Evolutionary conservation across 495 filamentous ascomycete species (phyloP).

Genomic region (Xylona heveae): DNA sequence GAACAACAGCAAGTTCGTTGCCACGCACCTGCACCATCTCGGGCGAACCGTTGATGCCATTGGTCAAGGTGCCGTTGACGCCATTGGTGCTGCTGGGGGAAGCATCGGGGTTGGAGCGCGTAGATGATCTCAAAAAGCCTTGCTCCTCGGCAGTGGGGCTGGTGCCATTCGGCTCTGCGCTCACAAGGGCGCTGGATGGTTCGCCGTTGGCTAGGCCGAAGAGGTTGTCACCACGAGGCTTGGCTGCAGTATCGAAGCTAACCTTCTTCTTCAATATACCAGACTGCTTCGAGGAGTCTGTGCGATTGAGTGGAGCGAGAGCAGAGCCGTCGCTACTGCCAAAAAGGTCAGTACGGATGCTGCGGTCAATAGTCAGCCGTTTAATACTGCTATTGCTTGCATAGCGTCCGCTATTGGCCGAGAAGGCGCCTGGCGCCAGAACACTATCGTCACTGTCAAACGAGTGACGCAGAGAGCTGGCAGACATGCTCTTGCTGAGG

Average conservation of each 20-base stretch:
- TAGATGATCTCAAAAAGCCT: conserved; percentile 38
- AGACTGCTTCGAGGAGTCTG: conserved; percentile 15
- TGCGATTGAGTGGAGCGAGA: conserved; percentile 18
- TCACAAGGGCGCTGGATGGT: conserved; percentile 21
- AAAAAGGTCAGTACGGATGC: conserved; percentile 59
- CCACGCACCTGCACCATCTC: conserved; percentile 57
- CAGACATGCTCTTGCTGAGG: conserved; percentile 40
- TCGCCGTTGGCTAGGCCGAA: conserved; percentile 4
- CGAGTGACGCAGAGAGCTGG: conserved; percentile 43
- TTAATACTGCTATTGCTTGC: conserved; percentile 51
- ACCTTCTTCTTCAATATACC: conserved; percentile 56
- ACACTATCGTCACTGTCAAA: conserved; percentile 59
- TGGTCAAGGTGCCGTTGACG: conserved; percentile 24
- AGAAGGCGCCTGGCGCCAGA: conserved; percentile 68
- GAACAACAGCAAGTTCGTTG: conserved; percentile 60
- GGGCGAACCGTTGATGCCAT: conserved; percentile 21
- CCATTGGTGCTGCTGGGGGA: conserved; percentile 25
- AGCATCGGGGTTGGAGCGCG: conserved; percentile 5
- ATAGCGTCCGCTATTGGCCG: conserved; percentile 38
- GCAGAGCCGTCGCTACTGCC: conserved; percentile 7
- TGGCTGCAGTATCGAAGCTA: conserved; percentile 49
- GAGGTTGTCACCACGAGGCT: conserved; percentile 4
- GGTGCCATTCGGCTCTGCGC: conserved; percentile 19
- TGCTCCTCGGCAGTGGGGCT: conserved; percentile 43
- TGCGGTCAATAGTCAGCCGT: conserved; percentile 74